Conservation (phyloP, 176 grass and related monocot genomes). For the Ensete ventricosum region DNA sequence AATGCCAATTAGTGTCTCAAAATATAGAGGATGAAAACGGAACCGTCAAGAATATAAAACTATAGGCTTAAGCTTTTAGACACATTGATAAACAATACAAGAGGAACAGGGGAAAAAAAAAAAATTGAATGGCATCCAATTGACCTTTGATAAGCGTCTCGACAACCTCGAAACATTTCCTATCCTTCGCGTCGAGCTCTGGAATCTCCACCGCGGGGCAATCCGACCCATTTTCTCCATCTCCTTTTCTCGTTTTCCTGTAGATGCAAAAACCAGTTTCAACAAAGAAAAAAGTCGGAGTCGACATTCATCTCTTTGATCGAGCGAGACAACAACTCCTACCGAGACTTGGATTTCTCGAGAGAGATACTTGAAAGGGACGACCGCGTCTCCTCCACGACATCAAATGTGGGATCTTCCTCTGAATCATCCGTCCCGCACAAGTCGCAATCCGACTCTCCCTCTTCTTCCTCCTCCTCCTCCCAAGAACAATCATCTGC, state of each 20-base stretch:
- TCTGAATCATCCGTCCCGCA: constrained; percentile 13
- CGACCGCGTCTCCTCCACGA: background rate
- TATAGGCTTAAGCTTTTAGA: background rate
- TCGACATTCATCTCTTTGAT: background rate
- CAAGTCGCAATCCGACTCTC: background rate
- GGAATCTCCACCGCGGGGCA: background rate
- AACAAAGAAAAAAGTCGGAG: background rate
- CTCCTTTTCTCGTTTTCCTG: background rate
- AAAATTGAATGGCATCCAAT: background rate
- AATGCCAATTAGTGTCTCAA: no score
- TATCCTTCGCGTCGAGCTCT: constrained; percentile 16
- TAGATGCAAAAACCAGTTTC: background rate
- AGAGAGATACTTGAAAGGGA: constrained; percentile 19
- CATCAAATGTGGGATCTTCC: constrained; percentile 26
- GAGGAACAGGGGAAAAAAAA: background rate
- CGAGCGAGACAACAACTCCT: background rate
- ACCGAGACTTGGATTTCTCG: constrained; percentile 20
- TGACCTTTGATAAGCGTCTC: constrained; percentile 29
- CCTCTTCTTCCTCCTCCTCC: background rate
- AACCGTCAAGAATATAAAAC: background rate
- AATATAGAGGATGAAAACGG: background rate
- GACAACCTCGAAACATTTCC: constrained; percentile 22
- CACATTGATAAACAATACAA: background rate
- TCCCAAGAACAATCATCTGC: background rate
- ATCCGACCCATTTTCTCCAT: background rate